Base-by-base conservation (phyloP, 2,329 filamentous ascomycete species). In the Daldinia sp. region DNA sequence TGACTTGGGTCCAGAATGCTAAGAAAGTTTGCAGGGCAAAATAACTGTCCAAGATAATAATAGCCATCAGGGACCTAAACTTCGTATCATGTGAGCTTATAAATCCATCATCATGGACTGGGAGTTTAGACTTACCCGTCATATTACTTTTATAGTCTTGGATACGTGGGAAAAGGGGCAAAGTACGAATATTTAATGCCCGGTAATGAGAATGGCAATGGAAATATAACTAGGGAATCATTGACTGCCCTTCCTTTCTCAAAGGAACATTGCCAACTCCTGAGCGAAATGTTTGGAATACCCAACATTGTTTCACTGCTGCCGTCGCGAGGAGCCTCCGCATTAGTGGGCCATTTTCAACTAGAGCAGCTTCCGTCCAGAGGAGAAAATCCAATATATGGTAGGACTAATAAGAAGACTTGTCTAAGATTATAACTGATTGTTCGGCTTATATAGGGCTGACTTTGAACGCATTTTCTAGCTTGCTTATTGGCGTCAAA, bases 171-270 rank as follows among this genome's bases (percentile, higher is more conserved):
- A 26, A 53, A 35, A 6, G 53, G 58, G 20, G 37, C 13, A 15
- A 62, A 62, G 18, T 62, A 46, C 18, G 58, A 66, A 15, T 66
- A 66, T 33, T 48, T 66, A 42, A 65, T 60, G 18, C 55, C 53
- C 4, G 23, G 28, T 28, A 46, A 37, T 5, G 30, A 59, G 37
- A 9, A 9, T 4, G 20, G n/a, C 4, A 10, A n/a, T 6, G 50
- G 23, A 2, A 39, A 53, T 15, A 48, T 62, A 35, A 18, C 23
- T 6, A 23, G 6, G 3, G 18, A 28, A 12, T 6, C 7, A 20
- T n/a, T 62, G 15, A 30, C 39, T 48, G 46, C 53, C 9, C 15
- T 66, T n/a, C 63, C 58, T 3, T 66, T 66, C 23, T 62, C 58
- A 1, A 6, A 46, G 15, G 37, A 58, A 13, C 18, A 62, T 48